A percentile compares a stretch with the other conserved stretches of the same genome.
Evolutionary conservation across 495 filamentous ascomycete species (phyloP).

Genomic region (Penicillium diatomitis): DNA sequence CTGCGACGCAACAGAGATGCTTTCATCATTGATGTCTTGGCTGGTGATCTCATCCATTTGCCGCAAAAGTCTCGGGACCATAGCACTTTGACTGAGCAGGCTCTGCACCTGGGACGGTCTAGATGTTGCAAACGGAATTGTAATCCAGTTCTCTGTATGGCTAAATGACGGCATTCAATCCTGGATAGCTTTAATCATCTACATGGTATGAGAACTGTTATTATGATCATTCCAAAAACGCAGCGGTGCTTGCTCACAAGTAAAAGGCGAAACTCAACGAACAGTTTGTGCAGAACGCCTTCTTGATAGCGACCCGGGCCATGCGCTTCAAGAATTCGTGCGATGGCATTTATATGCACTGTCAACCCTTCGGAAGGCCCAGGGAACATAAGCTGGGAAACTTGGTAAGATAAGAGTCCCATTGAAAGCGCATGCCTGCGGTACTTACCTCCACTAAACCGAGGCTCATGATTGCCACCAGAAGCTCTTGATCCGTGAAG

Average conservation of each 20-base stretch:
- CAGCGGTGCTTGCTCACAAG: slow-evolving; percentile 10
- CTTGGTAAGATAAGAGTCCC: not conserved
- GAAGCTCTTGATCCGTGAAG: slow-evolving; percentile 3
- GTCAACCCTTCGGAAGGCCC: slow-evolving; percentile 14
- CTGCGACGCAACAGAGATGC: not conserved
- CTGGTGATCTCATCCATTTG: slow-evolving; percentile 5
- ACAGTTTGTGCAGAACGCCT: slow-evolving; percentile 24
- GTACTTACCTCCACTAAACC: slow-evolving; percentile 5
- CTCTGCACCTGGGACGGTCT: slow-evolving; percentile 20
- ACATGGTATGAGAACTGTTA: not conserved
- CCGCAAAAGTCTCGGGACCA: slow-evolving; percentile 19
- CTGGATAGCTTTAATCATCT: slow-evolving; percentile 8
- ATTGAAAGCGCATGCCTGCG: no score
- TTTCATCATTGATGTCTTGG: not conserved
- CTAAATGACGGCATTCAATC: slow-evolving; percentile 18
- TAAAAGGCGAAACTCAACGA: slow-evolving; percentile 25
- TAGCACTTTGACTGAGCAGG: slow-evolving; percentile 17
- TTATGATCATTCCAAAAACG: not conserved
- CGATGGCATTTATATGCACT: slow-evolving; percentile 23
- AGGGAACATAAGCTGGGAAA: slow-evolving; percentile 18
- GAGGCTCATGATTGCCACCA: slow-evolving; percentile 30
- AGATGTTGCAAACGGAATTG: slow-evolving; percentile 17
- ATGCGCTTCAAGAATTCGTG: slow-evolving; percentile 15
- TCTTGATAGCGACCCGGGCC: slow-evolving; percentile 13
- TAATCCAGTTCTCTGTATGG: slow-evolving; percentile 15